Percentiles rank a stretch among this genome's conserved stretches.
Conservation (phyloP, 2,329 filamentous ascomycete genomes). For the Cercospora citrullina region DNA sequence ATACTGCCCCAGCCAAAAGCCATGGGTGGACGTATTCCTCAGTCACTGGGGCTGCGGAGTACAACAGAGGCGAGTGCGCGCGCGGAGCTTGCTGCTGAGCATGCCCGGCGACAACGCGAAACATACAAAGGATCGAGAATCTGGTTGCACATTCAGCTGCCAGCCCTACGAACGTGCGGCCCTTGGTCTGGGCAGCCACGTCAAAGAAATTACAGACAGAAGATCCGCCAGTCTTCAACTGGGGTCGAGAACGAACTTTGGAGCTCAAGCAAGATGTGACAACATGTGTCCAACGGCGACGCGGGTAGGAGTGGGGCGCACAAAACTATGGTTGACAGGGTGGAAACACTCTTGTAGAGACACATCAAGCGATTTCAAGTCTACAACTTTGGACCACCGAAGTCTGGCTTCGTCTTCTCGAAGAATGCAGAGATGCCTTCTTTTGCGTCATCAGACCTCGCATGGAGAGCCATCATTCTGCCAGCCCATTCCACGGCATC, state of each 20-base stretch:
- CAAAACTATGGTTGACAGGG: neutral
- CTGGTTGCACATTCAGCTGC: neutral
- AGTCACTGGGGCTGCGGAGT: neutral
- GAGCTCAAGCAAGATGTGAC: neutral
- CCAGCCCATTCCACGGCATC: slow-evolving; percentile 23
- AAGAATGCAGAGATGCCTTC: slow-evolving; percentile 23
- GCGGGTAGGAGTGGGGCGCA: neutral
- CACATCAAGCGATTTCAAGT: neutral
- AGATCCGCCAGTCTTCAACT: neutral
- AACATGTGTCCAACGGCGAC: neutral
- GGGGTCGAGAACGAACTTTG: neutral
- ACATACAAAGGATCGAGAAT: neutral
- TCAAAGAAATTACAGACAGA: neutral
- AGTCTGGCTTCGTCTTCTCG: slow-evolving; percentile 18
- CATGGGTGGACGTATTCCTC: neutral
- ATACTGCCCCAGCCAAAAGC: neutral
- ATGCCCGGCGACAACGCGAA: neutral
- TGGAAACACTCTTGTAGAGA: neutral
- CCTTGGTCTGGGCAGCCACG: neutral
- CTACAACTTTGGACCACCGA: neutral
- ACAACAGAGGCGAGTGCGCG: neutral
- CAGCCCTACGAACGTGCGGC: neutral
- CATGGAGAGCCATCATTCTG: slow-evolving; percentile 26
- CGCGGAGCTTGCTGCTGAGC: neutral
- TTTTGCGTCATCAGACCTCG: slow-evolving; percentile 19